These are phyloP conservation scores for Hypomontagnella monticulosa DNA, from an alignment of 495 filamentous ascomycete species.

Conservation along the genomic window DNA sequence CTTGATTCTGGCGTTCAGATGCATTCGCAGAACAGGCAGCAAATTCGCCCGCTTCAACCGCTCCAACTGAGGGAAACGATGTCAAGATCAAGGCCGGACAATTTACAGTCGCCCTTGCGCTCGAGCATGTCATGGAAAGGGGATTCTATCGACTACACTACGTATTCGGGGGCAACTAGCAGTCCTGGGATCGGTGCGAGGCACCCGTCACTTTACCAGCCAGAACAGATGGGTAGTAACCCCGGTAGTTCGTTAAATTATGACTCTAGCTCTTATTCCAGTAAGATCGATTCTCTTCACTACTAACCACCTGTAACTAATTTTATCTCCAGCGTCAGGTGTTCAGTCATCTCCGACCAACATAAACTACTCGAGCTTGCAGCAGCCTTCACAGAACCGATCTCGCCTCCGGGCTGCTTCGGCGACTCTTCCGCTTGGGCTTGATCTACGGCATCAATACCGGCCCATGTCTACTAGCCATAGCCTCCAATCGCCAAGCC, in stretches of 20 bases:
- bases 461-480: slow-evolving; percentile 53
- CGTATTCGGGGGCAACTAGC: slow-evolving; percentile 51
- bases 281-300: slow-evolving; percentile 49
- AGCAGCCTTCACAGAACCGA: slow-evolving; percentile 53
- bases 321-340: slow-evolving; percentile 49
- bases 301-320: slow-evolving; percentile 29
- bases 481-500: slow-evolving; percentile 51
- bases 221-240: slow-evolving; percentile 50
- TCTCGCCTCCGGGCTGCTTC: slow-evolving; percentile 60
- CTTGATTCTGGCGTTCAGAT: slow-evolving; percentile 59
- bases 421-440: slow-evolving; percentile 56
- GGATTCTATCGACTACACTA: slow-evolving; percentile 65
- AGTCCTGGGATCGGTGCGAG: slow-evolving; percentile 58
- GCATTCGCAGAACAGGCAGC: slow-evolving; percentile 55
- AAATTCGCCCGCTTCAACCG: slow-evolving; percentile 63
- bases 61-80: slow-evolving; percentile 68
- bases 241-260: slow-evolving; percentile 55
- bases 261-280: slow-evolving; percentile 62
- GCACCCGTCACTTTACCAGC: slow-evolving; percentile 54
- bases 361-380: slow-evolving; percentile 57
- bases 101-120: slow-evolving; percentile 66
- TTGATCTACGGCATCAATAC: slow-evolving; percentile 61
- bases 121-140: slow-evolving; percentile 71
- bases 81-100: slow-evolving; percentile 67
- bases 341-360: slow-evolving; percentile 58